A percentile compares a stretch with the other conserved stretches of the same genome.
These are phyloP conservation scores for Spongospora subterranea DNA, from an alignment of 208 protist species.

Conservation along the genomic window DNA sequence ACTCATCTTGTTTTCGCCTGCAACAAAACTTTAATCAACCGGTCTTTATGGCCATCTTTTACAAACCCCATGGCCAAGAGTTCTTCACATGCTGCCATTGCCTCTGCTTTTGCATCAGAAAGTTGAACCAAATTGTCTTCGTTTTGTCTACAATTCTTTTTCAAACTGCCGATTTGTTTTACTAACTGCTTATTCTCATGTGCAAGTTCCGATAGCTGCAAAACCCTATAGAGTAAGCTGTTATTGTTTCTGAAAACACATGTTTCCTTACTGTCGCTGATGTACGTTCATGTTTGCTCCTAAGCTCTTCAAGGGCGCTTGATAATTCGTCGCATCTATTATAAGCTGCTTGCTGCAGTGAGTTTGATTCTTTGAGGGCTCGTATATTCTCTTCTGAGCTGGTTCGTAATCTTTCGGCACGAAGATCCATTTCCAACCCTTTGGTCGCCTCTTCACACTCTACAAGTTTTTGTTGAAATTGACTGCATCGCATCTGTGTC, in stretches of 20 bases:
- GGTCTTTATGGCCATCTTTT: neutral
- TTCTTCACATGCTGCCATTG: neutral
- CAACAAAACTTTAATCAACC: neutral
- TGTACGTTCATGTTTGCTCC: neutral
- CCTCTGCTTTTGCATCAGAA: neutral
- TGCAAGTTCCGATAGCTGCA: neutral
- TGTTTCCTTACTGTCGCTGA: neutral
- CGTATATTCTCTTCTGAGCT: neutral
- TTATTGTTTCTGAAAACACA: neutral
- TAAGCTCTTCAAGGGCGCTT: neutral
- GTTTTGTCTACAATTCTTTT: neutral
- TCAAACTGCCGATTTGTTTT: neutral
- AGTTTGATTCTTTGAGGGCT: neutral
- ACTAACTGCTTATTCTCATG: neutral
- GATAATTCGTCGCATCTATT: constrained; percentile 1
- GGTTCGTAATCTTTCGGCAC: neutral
- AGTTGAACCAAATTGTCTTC: neutral
- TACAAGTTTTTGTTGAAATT: neutral
- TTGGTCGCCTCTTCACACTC: neutral
- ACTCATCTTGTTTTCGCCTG: neutral
- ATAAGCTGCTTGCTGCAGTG: neutral
- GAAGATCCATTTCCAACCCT: neutral
- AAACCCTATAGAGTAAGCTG: neutral
- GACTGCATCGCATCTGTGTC: neutral
- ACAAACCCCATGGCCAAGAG: too few relatives aligned